phyloP scores from a whole-genome alignment of 1,284 basidiomycete genomes.

The Naganishia sp. region DNA sequence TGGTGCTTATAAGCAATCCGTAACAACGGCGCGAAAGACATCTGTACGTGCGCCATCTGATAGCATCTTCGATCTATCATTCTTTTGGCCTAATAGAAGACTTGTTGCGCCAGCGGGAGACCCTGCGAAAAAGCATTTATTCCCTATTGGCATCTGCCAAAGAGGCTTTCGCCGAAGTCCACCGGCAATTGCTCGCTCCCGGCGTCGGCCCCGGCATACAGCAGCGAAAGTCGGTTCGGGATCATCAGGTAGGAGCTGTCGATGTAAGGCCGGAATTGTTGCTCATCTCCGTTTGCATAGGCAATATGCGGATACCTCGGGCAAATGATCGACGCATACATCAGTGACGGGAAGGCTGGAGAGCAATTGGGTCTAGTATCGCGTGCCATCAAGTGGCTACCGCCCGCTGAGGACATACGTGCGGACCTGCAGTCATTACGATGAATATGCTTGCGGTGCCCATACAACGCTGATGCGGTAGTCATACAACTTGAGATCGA shows the following conservation, averaged over 20 bases:
- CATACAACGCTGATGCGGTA: conserved; percentile 2
- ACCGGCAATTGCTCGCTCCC: neutral
- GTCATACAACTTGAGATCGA: neutral
- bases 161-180: neutral
- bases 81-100: too few species aligned
- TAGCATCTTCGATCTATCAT: neutral
- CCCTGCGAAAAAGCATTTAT: neutral
- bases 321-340: conserved; percentile 6
- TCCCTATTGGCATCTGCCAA: neutral
- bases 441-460: neutral
- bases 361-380: neutral
- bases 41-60: neutral
- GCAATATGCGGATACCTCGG: conserved; percentile 4
- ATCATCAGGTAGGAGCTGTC: conserved; percentile 3
- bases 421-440: neutral
- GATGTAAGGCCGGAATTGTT: neutral
- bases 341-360: neutral
- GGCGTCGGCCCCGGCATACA: neutral
- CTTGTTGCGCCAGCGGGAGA: neutral
- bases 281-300: neutral
- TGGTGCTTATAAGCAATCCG: neutral
- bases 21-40: neutral
- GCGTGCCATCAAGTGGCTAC: conserved; percentile 2
- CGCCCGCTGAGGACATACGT: neutral
- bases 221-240: neutral